phyloP scores from a whole-genome alignment of 805 yeast species.

The Yamadazyma olivae region DNA sequence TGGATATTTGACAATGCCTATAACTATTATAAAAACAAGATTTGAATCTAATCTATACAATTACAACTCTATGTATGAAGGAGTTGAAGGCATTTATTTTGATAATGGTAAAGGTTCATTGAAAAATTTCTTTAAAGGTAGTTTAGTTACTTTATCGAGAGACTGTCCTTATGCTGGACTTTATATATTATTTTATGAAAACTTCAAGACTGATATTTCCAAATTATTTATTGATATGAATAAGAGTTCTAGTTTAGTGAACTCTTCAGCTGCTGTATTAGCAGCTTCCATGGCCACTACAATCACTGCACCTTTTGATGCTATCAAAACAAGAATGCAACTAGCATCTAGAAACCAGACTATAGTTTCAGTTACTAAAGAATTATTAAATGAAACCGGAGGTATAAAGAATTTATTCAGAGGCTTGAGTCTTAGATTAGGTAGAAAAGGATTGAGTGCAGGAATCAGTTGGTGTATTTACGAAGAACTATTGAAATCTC shows the following conservation, averaged over 20 bases:
- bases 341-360: conserved; percentile 44
- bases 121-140: conserved; percentile 80
- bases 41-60: conserved; percentile 78
- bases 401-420: conserved; percentile 63
- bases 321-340: conserved; percentile 90
- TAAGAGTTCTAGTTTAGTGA: conserved; percentile 51
- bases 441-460: conserved; percentile 85
- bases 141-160: conserved; percentile 79
- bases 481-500: conserved; percentile 69
- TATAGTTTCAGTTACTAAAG: conserved; percentile 42
- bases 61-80: conserved; percentile 62
- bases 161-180: conserved; percentile 98
- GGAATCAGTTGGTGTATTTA: conserved; percentile 97
- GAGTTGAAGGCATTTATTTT: conserved; percentile 54
- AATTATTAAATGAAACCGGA: conserved; percentile 41
- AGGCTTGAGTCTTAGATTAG: conserved; percentile 77
- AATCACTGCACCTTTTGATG: conserved; percentile 91
- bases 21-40: conserved; percentile 85
- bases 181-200: conserved; percentile 82
- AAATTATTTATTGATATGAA: conserved; percentile 21
- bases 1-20: conserved; percentile 90
- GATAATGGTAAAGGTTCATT: conserved; percentile 34
- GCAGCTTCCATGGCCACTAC: conserved; percentile 83
- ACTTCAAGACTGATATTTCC: conserved; percentile 50
- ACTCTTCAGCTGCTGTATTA: conserved; percentile 69